phyloP scores from a whole-genome alignment of 139 green algal species.

The Gonium pectorale region DNA sequence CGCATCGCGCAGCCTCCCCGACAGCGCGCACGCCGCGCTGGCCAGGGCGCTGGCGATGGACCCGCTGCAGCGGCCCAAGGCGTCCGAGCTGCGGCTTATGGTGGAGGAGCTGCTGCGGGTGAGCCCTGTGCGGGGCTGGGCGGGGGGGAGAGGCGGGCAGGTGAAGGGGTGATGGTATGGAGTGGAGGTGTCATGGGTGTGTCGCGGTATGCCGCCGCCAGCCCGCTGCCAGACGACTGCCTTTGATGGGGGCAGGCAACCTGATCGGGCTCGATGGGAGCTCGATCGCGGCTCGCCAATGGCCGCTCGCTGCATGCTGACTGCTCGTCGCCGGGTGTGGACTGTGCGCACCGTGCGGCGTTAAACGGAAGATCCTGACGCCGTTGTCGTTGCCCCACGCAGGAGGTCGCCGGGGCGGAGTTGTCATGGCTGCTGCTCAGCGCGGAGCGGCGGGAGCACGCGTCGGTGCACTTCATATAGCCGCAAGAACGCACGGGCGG shows the following conservation, averaged over 20 bases:
- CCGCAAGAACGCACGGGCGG: too few relatives aligned
- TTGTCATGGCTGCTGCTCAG: background rate
- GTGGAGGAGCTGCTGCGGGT: constrained; percentile 14
- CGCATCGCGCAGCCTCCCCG: background rate
- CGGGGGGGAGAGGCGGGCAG: background rate
- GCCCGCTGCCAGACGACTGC: background rate
- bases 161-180: background rate
- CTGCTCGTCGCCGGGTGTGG: background rate
- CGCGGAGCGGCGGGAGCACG: background rate
- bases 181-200: background rate
- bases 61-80: background rate
- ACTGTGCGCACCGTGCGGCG: background rate
- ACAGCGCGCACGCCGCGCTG: background rate
- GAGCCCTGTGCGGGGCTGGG: background rate
- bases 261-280: background rate
- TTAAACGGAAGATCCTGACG: background rate
- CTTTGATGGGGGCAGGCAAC: background rate
- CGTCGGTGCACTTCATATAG: too few relatives aligned
- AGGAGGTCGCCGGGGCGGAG: background rate
- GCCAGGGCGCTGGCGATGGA: background rate
- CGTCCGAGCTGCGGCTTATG: background rate
- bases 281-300: background rate
- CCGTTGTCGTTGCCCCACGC: background rate
- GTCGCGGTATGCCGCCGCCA: background rate
- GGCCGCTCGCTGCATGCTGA: background rate